phyloP scores from a whole-genome alignment of 2,329 filamentous ascomycete species.

The Pyrenochaeta sp. region DNA sequence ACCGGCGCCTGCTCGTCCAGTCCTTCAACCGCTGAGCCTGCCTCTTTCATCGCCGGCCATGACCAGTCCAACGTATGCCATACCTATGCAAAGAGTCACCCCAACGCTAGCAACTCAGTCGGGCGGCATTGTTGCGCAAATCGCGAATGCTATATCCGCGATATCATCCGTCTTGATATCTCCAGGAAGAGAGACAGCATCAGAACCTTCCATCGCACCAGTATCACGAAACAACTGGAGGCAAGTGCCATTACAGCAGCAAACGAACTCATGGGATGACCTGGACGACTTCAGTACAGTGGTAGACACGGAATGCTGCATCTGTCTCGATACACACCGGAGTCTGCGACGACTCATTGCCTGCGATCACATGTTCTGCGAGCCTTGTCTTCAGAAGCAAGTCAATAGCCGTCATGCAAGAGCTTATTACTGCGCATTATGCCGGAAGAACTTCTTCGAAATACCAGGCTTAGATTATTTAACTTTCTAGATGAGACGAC shows the following conservation, averaged over 20 bases:
- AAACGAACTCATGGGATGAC: neutral
- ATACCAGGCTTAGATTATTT: neutral
- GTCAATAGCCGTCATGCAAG: constrained; percentile 2
- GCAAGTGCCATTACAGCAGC: neutral
- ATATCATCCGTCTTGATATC: neutral
- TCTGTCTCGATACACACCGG: constrained; percentile 4
- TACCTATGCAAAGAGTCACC: neutral
- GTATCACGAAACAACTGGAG: neutral
- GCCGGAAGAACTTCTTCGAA: neutral
- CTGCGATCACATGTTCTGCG: constrained; percentile 9
- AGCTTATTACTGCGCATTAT: constrained; percentile 3
- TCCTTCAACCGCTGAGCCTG: neutral
- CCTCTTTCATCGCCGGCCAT: neutral
- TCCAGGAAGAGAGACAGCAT: neutral
- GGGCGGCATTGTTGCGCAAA: neutral
- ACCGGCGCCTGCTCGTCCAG: neutral
- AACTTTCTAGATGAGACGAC: neutral
- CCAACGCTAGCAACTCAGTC: neutral
- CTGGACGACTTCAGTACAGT: constrained; percentile 2
- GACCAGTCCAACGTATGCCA: neutral
- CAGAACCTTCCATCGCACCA: no score
- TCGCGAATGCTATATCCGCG: constrained; percentile 3
- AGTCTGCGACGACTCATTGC: constrained; percentile 7
- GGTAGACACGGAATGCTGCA: constrained; percentile 8
- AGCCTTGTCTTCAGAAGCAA: neutral